Evolutionary conservation across 805 yeast genomes (phyloP), one percentile per base, ranked within the genome.

Genomic region (Kuraishia ogatae): DNA sequence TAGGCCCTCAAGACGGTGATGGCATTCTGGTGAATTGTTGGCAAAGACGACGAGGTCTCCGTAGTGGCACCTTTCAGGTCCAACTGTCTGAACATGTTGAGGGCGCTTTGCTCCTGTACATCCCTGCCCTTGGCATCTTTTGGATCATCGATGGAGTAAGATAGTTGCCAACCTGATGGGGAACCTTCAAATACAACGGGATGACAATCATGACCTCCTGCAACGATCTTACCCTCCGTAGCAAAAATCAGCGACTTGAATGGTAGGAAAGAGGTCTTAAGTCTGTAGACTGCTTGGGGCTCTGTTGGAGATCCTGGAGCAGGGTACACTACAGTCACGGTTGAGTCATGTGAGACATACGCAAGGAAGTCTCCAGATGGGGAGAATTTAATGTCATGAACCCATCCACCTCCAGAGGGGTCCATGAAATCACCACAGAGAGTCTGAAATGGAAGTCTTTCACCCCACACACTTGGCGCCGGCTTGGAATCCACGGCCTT

Each of bases 41-140:
- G 79, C 69, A 87, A 76, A 46, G 74, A 78, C 47, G 77, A 74
- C 53, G 72, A 71, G 54, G 69, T 67, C 29, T 68, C 68, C 54
- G 74, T 73, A 63, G 73, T 75, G 56, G 88, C 81, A 57, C 99
- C 99, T 77, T 91, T 94, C 69, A 93, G 80, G 72, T 94, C 99
- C 79, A 94, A 75, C 71, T 93, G 97, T 71, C 89, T 85, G 76
- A 94, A 94, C 92, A 93, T 90, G 73, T 88, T 87, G 69, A 94
- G 80, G 6, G 96, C 96, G 60, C 85, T 81, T 59, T 87, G 88
- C 59, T 88, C 86, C 54, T 79, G 79, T 55, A 78, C 80, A 55
- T 81, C 89, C 51, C 74, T 79, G 20, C 67, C 70, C 58, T 68
- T 64, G n/a, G 72, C 55, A n/a, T 56, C 57, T 10, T 61, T 65